Evolutionary conservation across 129 eudicot species (phyloP).

Genomic region (Saussurea involucrata): DNA sequence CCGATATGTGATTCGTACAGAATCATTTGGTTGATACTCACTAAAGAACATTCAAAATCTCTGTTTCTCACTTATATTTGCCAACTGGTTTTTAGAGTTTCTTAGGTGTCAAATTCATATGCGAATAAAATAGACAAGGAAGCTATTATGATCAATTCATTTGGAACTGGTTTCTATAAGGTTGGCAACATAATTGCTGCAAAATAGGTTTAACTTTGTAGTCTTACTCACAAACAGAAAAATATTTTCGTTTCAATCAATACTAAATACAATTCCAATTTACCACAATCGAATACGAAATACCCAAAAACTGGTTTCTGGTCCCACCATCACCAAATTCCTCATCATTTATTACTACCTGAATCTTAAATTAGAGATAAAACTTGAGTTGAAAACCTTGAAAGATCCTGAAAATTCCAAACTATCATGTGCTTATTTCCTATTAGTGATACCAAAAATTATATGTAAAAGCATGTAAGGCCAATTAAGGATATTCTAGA

Average conservation of each 20-base stretch:
- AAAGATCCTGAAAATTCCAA: background rate
- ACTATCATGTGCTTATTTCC: slow-evolving; percentile 1
- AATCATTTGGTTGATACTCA: background rate
- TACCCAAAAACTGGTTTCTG: background rate
- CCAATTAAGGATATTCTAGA: too few relatives aligned
- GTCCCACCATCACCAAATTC: background rate
- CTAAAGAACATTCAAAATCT: background rate
- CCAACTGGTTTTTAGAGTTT: background rate
- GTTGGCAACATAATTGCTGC: background rate
- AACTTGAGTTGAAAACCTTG: background rate
- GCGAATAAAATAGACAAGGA: background rate
- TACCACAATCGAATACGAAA: background rate
- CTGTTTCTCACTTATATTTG: background rate
- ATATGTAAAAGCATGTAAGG: background rate
- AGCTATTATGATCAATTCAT: slow-evolving; percentile 8
- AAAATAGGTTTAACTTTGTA: background rate
- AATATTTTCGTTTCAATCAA: background rate
- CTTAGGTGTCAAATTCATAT: background rate
- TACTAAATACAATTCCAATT: slow-evolving; percentile 5
- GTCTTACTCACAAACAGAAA: background rate
- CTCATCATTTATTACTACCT: background rate
- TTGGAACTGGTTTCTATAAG: background rate
- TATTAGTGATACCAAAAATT: background rate
- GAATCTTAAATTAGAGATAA: background rate
- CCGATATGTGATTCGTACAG: background rate